A percentile compares a stretch with the other conserved stretches of the same genome.
phyloP scores from a whole-genome alignment of 2,329 filamentous ascomycete genomes.

The Trichophaea hybrida region DNA sequence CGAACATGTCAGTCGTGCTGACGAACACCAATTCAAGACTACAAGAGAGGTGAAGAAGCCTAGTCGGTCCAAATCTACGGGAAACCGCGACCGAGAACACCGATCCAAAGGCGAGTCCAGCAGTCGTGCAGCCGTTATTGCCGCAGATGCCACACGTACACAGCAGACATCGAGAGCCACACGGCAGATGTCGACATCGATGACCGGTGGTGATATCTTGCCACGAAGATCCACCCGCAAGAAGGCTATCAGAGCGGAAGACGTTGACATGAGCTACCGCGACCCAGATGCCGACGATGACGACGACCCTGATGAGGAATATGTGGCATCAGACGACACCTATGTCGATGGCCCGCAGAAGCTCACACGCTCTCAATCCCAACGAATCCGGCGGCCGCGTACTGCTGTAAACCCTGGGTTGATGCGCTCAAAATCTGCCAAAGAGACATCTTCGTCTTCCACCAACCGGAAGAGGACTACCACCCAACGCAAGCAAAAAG shows the following conservation, averaged over 20 bases:
- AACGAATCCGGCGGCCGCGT: neutral
- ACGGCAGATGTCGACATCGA: neutral
- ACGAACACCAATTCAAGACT: neutral
- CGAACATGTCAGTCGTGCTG: neutral
- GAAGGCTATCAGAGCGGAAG: neutral
- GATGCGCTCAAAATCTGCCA: neutral
- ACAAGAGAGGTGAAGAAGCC: neutral
- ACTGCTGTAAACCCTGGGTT: neutral
- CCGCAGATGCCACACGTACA: neutral
- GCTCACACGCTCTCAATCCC: neutral
- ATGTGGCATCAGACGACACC: neutral
- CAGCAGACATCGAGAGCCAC: neutral
- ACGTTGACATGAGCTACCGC: slow-evolving; percentile 1
- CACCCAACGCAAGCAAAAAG: neutral
- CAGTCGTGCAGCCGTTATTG: neutral
- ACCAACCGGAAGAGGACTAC: neutral
- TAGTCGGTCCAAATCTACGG: neutral
- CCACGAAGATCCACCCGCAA: neutral
- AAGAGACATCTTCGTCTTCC: neutral
- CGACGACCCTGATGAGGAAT: neutral
- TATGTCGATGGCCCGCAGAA: neutral
- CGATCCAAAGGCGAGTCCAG: neutral
- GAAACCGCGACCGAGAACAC: neutral
- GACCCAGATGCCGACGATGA: neutral
- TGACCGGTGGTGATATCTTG: neutral